Evolutionary conservation across 192 early-diverging fungal species (phyloP).

Genomic region (Coemansia sp.): DNA sequence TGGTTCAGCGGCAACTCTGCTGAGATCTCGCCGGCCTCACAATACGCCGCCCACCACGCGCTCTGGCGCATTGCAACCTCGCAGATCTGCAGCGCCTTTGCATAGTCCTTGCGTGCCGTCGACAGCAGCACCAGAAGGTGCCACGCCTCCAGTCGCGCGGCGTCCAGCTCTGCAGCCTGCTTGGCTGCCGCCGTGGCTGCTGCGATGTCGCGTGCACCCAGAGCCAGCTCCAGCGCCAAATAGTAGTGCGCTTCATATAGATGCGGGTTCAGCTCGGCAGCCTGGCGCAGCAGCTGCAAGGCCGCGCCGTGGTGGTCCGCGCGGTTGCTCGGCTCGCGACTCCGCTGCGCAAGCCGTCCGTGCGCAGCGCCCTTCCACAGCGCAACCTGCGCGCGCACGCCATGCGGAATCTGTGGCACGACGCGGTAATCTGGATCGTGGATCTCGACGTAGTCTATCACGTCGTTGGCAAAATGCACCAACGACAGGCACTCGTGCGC

Average conservation of each 20-base stretch:
- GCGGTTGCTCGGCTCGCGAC: constrained; percentile 62
- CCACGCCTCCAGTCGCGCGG: constrained; percentile 66
- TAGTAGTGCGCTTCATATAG: constrained; percentile 63
- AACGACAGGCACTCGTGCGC: constrained; percentile 39
- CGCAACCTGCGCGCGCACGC: constrained; percentile 28
- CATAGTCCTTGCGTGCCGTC: constrained; percentile 66
- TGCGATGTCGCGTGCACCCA: constrained; percentile 58
- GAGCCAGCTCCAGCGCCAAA: constrained; percentile 66
- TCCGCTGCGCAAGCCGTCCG: constrained; percentile 42
- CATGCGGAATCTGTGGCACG: constrained; percentile 6
- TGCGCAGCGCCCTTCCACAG: constrained; percentile 46
- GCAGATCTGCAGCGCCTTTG: constrained; percentile 62
- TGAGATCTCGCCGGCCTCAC: constrained; percentile 6
- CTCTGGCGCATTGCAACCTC: constrained; percentile 62
- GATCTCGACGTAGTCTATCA: constrained; percentile 35
- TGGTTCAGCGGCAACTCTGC: not conserved
- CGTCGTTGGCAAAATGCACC: constrained; percentile 39
- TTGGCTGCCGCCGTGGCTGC: constrained; percentile 57
- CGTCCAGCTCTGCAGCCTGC: constrained; percentile 55
- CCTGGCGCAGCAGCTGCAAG: constrained; percentile 52
- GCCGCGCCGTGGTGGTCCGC: constrained; percentile 62
- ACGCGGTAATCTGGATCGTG: constrained; percentile 31
- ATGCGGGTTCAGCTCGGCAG: constrained; percentile 54
- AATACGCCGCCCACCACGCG: constrained; percentile 47
- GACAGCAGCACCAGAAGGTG: constrained; percentile 68